These are phyloP conservation scores for Tetrapisispora iriomotensis DNA, from an alignment of 805 yeast species.

Conservation along the genomic window DNA sequence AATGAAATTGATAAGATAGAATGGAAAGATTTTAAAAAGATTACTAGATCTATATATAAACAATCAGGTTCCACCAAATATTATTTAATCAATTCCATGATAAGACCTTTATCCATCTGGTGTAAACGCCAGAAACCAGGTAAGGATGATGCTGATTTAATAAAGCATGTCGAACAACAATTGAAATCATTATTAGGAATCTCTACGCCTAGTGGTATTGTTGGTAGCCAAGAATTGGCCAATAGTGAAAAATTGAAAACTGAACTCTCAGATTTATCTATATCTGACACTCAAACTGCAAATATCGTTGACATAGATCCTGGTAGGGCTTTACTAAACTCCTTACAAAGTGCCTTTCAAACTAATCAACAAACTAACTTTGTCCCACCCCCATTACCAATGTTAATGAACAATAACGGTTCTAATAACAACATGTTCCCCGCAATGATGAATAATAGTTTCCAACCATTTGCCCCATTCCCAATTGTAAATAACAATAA, in stretches of 20 bases:
- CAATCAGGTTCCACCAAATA: slow-evolving; percentile 21
- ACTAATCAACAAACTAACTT: slow-evolving; percentile 5
- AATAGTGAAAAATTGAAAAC: background rate
- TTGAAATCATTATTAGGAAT: slow-evolving; percentile 59
- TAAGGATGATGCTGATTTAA: slow-evolving; percentile 48
- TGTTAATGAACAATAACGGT: slow-evolving; percentile 1
- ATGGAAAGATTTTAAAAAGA: slow-evolving; percentile 58
- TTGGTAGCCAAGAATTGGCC: background rate
- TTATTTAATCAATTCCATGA: slow-evolving; percentile 34
- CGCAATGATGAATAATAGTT: slow-evolving; percentile 5
- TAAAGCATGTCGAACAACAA: slow-evolving; percentile 52
- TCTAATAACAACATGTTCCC: slow-evolving; percentile 1
- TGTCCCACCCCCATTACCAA: slow-evolving; percentile 6
- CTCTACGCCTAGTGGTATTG: slow-evolving; percentile 26
- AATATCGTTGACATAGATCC: slow-evolving; percentile 38
- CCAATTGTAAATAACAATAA: slow-evolving; percentile 16
- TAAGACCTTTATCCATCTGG: slow-evolving; percentile 39
- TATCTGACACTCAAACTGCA: background rate
- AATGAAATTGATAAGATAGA: slow-evolving; percentile 78
- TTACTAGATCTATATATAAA: slow-evolving; percentile 28
- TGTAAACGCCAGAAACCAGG: slow-evolving; percentile 43
- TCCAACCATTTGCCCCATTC: slow-evolving; percentile 29
- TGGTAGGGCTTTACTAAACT: slow-evolving; percentile 64
- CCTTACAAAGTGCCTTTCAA: slow-evolving; percentile 42
- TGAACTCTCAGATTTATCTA: background rate